These are phyloP conservation scores for Hepatocystis sp. DNA, from an alignment of 169 alveolate species.

Conservation along the genomic window DNA sequence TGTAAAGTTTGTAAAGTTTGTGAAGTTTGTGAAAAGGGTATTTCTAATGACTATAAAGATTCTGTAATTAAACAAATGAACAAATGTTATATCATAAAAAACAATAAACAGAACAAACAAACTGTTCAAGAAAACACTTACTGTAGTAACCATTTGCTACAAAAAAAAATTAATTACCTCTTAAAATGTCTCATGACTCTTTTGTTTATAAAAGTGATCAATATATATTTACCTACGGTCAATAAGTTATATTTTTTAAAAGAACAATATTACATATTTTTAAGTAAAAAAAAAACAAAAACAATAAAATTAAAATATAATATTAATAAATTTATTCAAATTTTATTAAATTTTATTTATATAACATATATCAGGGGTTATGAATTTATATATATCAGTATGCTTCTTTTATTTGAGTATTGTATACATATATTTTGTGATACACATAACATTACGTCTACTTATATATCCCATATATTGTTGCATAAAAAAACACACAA, in stretches of 20 bases:
- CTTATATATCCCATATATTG: constrained; percentile 13
- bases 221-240: constrained; percentile 27
- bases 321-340: constrained; percentile 2
- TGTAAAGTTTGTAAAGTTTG: no score
- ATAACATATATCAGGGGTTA: constrained; percentile 31
- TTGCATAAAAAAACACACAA: constrained; percentile 8
- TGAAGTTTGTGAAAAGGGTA: no score
- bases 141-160: no score
- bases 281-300: not conserved
- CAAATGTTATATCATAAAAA: no score
- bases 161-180: no score
- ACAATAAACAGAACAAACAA: no score
- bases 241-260: constrained; percentile 7
- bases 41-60: no score
- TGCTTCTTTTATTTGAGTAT: constrained; percentile 24
- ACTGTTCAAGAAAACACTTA: no score
- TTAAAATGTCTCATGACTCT: constrained; percentile 10
- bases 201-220: constrained; percentile 11
- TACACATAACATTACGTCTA: not conserved
- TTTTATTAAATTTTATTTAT: constrained; percentile 6
- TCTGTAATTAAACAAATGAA: no score
- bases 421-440: constrained; percentile 4
- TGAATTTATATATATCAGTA: constrained; percentile 38
- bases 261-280: constrained; percentile 8
- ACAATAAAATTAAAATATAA: constrained; percentile 13